These are phyloP conservation scores for Polyporus arcularius DNA, from an alignment of 768 basidiomycete genomes.

Conservation along the genomic window DNA sequence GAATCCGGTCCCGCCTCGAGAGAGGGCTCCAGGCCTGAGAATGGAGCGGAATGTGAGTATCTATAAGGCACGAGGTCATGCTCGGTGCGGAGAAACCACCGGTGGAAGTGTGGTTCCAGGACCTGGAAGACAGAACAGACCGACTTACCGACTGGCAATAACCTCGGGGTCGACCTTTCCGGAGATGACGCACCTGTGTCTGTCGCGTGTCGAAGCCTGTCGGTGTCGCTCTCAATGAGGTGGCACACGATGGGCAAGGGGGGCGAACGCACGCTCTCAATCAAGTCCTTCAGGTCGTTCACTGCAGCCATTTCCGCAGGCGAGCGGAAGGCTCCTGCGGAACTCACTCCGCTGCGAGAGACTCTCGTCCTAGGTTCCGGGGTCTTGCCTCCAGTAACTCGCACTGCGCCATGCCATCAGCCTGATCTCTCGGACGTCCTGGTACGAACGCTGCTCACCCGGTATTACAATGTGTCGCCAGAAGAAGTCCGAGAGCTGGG, in stretches of 20 bases:
- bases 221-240: background rate
- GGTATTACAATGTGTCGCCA: conserved; percentile 17
- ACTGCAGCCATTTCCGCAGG: conserved; percentile 7
- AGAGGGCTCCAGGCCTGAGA: background rate
- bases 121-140: background rate
- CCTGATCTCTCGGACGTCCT: background rate
- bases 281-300: conserved; percentile 11
- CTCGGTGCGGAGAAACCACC: too few species aligned
- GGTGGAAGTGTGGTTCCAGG: too few species aligned
- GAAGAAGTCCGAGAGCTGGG: conserved; percentile 14
- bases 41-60: background rate
- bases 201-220: conserved; percentile 7
- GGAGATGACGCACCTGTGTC: conserved; percentile 13
- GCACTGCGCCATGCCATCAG: conserved; percentile 3
- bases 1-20: background rate
- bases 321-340: conserved; percentile 6
- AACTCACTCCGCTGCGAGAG: conserved; percentile 9
- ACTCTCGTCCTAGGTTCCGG: conserved; percentile 13
- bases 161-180: conserved; percentile 14
- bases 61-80: too few species aligned
- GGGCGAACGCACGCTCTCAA: conserved; percentile 1
- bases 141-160: conserved; percentile 12
- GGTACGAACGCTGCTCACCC: background rate
- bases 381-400: conserved; percentile 15
- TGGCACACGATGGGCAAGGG: background rate